Evolutionary conservation across 2,329 filamentous ascomycete species (phyloP).

Genomic region (Fusarium sp.): DNA sequence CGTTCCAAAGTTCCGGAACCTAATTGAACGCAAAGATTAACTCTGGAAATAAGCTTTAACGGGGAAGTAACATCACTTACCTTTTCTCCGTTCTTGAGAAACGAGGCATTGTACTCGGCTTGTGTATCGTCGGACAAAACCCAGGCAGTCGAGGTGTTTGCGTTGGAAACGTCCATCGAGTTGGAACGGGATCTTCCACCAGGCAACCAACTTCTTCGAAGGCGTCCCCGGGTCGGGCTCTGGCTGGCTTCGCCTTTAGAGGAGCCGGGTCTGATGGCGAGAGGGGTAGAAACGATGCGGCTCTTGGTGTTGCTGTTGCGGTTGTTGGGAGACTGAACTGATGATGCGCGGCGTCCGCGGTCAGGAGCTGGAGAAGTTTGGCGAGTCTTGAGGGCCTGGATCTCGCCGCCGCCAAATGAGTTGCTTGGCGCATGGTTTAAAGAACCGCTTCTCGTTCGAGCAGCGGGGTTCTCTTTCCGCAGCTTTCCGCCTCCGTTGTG

Average conservation of each 20-base stretch:
- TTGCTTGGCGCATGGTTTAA: slow-evolving; percentile 42
- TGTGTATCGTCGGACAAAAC: slow-evolving; percentile 63
- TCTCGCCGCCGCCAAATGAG: slow-evolving; percentile 21
- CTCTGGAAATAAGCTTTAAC: slow-evolving; percentile 16
- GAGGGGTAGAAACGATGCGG: slow-evolving; percentile 49
- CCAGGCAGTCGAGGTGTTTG: slow-evolving; percentile 59
- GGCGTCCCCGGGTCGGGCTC: slow-evolving; percentile 58
- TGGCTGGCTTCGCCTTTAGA: slow-evolving; percentile 52
- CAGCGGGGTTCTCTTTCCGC: slow-evolving; percentile 47
- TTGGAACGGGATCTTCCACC: slow-evolving; percentile 63
- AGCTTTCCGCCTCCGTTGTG: slow-evolving; percentile 44
- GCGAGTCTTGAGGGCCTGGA: slow-evolving; percentile 42
- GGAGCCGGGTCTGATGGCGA: slow-evolving; percentile 45
- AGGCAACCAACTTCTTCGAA: slow-evolving; percentile 66
- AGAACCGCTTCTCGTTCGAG: slow-evolving; percentile 51
- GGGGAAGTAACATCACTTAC: slow-evolving; percentile 50
- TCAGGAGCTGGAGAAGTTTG: slow-evolving; percentile 52
- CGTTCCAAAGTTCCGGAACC: slow-evolving; percentile 75
- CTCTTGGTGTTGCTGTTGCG: slow-evolving; percentile 47
- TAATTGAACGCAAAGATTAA: slow-evolving; percentile 46
- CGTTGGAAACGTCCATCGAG: slow-evolving; percentile 52
- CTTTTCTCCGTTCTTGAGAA: slow-evolving; percentile 66
- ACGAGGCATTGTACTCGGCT: slow-evolving; percentile 66
- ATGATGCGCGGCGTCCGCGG: slow-evolving; percentile 59
- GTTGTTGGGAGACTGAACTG: slow-evolving; percentile 55